Evolutionary conservation across 148 eudicot genomes (phyloP), one percentile per base, ranked within the genome.

Genomic region (Fagopyrum homotropicum): DNA sequence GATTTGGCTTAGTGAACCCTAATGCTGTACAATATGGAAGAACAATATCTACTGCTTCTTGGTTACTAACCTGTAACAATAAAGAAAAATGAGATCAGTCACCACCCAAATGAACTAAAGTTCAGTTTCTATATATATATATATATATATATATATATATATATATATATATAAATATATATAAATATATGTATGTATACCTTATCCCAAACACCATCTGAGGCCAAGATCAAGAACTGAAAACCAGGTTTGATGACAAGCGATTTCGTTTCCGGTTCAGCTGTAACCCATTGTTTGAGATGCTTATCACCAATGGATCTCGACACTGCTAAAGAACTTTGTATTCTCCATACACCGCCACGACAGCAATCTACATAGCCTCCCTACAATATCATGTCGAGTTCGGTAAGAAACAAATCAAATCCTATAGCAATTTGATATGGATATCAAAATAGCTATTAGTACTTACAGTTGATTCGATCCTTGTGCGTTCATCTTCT

Each of bases 261-360:
- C 49, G 74, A 76, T 19, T 73, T 72, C 44, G 81, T 79, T 22
- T 88, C 90, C 1, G 95, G 95, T n/a, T 88, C 86, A 80, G 89
- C 79, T 74, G 81, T 90, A 17, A 90, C 76, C 87, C 87, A 86
- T 47, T 86, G 68, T 79, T 90, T 90, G 64, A 86, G 72, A 71
- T 88, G 83, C 70, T 52, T 74, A 71, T 90, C 90, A 19, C 95
- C 95, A n/a, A 90, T 81, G 12, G 91, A 85, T 83, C 95, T 88
- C 4, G 95, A 90, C 19, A 90, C 90, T 0, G 90, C 90, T 6
- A 90, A 83, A 45, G 89, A 79, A 57, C 91, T 89, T 60, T 86
- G 85, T 22, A 90, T 86, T 80, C 95, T 84, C 85, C 86, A 86
- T 0, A 84, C 85, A 43, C 91, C 91, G 47, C 83, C 83, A 43